Evolutionary conservation across 139 green algal species (phyloP).

Genomic region (Ostreobium quekettii): DNA sequence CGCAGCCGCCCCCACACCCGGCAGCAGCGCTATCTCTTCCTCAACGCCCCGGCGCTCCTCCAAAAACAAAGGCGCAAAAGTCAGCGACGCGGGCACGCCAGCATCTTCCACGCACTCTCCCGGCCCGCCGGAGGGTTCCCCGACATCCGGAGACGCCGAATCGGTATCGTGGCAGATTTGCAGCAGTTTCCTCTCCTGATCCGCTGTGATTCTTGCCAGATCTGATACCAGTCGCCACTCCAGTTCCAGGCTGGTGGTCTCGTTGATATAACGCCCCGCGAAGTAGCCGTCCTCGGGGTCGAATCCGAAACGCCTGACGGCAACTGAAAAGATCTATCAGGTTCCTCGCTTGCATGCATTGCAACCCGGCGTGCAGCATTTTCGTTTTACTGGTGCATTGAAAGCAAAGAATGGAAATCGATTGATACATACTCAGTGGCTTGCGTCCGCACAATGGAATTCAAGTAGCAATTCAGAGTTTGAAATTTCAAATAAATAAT

Average conservation of each 20-base stretch:
- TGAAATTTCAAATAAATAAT: too few species aligned
- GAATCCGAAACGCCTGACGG: constrained; percentile 18
- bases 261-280: constrained; percentile 22
- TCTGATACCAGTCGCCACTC: constrained; percentile 21
- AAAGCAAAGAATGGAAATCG: too few species aligned
- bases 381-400: too few species aligned
- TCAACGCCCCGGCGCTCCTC: constrained; percentile 17
- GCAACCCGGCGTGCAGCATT: too few species aligned
- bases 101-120: too few species aligned
- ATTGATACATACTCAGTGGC: too few species aligned
- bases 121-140: too few species aligned
- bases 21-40: constrained; percentile 18
- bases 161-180: not conserved
- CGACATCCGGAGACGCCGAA: too few species aligned
- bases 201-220: constrained; percentile 2
- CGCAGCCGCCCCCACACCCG: constrained; percentile 19
- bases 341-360: too few species aligned
- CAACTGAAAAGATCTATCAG: not conserved
- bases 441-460: too few species aligned
- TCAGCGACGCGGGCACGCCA: not conserved
- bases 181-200: constrained; percentile 14
- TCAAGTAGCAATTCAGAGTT: too few species aligned
- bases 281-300: constrained; percentile 31
- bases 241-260: constrained; percentile 23
- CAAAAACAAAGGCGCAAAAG: constrained; percentile 21